Base-by-base conservation (phyloP, 345 rosid species). In the Carallia pectinifolia region DNA sequence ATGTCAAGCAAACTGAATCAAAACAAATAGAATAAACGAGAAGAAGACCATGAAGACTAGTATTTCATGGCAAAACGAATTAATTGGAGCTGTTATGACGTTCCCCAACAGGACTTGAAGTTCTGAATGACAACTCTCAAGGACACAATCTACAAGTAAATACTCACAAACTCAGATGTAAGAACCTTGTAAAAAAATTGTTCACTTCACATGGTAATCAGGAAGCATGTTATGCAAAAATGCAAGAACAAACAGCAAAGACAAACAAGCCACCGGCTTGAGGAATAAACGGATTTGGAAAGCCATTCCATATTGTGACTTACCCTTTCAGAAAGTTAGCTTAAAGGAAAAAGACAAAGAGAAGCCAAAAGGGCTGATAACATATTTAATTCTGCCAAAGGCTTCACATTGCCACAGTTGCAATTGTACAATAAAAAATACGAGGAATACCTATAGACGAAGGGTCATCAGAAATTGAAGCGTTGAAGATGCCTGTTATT, bases 31-130 rank as follows among this genome's bases (percentile, higher is more conserved):
- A 13, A 56, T 56, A 56, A 56, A 56, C 23, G 60, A 56, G 15
- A 13, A 23, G 60, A 56, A 29, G 9, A 33, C 33, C 8, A 4
- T 39, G 10, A 23, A 3, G 58, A 23, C 52, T 7, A 48, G 48
- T 12, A 6, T 63, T 63, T 63, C 63, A 17, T 63, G 68, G 62
- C 27, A 13, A 8, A 64, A 44, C 6, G n/a, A 71, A 33, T 27
- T 12, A 33, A 70, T 27, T 1, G 30, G n/a, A 50, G 48, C 54
- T n/a, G 27, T 18, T 8, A 50, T 18, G 53, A 37, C 9, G 16
- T 56, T 27, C 15, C 7, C 27, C 48, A 10, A 67, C 47, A 36
- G 5, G 53, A 16, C 30, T 40, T 4, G 29, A 15, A 37, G 6
- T 16, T 55, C 13, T 10, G 29, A 68, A 58, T 39, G 29, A 31